Base-by-base conservation (phyloP, 1,139 yeast species). In the Pichia sp. region DNA sequence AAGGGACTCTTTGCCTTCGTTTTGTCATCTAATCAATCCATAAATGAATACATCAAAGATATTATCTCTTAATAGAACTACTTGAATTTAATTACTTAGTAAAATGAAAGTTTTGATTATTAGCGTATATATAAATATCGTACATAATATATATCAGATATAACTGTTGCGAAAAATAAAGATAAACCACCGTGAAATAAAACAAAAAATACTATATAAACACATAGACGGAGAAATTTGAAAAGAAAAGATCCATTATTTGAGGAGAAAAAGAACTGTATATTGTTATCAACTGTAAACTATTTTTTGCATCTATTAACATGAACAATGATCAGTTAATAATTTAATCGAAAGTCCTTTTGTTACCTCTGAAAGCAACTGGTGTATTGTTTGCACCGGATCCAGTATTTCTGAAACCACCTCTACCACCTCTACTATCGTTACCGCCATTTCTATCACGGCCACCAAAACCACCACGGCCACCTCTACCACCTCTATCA, bases 301-400 rank as follows among this genome's bases (percentile, higher is more conserved):
- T 18, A 34, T 16, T 27, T 41, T 27, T 27, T 16, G 6, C 9
- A 22, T 22, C 8, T 6, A 29, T 19, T 28, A 29, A 38, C 9
- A 22, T 14, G 28, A 42, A 42, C 18, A 39, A 36, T 29, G 22
- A n/a, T n/a, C n/a, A 29, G 18, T 45, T 50, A 39, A 42, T 31
- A 31, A 47, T 31, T 52, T 80, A 84, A 71, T 85, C 91, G 67
- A 86, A 86, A 57, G 91, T 84, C 72, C 81, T 86, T 75, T 85
- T 86, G 70, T 79, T 77, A 67, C 91, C 87, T 73, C 79, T 74
- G 81, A 87, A 82, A 38, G 16, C 77, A 67, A 76, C 73, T 68
- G 83, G 79, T 62, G 79, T 73, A 58, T 77, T 69, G 77, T 84
- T 79, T 65, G 87, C 82, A 62, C 83, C 81, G 47, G 80, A 74